Conservation (phyloP, 129 eudicot species). For the Lonicera japonica region DNA sequence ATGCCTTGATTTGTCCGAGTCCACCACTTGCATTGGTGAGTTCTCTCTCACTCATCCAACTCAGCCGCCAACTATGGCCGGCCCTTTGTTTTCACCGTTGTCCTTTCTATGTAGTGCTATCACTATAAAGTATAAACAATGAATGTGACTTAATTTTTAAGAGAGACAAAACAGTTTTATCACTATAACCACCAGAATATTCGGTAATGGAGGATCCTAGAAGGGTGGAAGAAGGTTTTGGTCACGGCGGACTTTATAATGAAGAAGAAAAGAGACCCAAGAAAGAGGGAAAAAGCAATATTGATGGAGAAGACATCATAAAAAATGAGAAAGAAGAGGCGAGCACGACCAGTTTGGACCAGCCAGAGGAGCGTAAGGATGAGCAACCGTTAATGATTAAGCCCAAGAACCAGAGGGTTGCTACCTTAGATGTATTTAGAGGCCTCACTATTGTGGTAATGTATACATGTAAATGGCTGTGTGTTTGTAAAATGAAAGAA, state of each 20-base stretch:
- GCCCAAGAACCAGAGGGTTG: constrained; percentile 42
- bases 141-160: neutral
- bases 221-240: constrained; percentile 14
- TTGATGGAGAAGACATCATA: neutral
- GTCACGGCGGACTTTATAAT: neutral
- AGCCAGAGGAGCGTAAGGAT: neutral
- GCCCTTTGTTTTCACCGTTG: neutral
- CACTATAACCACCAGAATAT: neutral
- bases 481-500: no score
- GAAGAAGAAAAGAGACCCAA: constrained; percentile 1
- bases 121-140: neutral
- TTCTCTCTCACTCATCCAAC: neutral
- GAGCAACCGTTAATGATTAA: constrained; percentile 1
- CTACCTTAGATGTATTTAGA: constrained; percentile 47
- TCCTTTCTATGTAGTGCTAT: neutral
- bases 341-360: neutral
- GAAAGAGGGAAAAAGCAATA: neutral
- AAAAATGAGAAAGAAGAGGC: neutral
- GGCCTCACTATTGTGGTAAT: constrained; percentile 48
- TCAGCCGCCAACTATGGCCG: neutral
- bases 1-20: neutral
- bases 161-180: neutral
- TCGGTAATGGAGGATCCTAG: constrained; percentile 11
- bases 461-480: no score
- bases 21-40: neutral